These are phyloP conservation scores for Penicillium turbatum DNA, from an alignment of 495 filamentous ascomycete genomes.

Conservation along the genomic window DNA sequence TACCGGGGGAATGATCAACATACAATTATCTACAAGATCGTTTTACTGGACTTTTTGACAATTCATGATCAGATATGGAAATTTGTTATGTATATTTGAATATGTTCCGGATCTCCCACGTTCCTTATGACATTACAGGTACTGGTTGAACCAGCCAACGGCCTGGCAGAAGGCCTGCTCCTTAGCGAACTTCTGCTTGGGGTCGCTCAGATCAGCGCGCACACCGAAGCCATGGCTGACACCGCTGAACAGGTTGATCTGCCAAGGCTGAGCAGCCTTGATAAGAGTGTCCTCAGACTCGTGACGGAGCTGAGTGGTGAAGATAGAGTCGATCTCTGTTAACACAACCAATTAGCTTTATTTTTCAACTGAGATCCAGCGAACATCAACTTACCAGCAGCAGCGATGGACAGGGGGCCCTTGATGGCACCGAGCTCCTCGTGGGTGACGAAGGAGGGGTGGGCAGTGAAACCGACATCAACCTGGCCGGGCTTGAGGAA, in stretches of 20 bases:
- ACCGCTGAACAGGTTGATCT: constrained; percentile 75
- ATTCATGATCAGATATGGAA: background rate
- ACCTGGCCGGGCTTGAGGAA: constrained; percentile 45
- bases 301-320: constrained; percentile 68
- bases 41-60: background rate
- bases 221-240: constrained; percentile 81
- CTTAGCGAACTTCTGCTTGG: constrained; percentile 67
- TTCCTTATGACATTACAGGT: constrained; percentile 36
- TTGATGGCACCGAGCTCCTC: constrained; percentile 69
- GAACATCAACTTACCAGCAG: constrained; percentile 52
- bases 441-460: constrained; percentile 72
- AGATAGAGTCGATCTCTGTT: constrained; percentile 71
- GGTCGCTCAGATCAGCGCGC: constrained; percentile 57
- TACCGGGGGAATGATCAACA: too few relatives aligned
- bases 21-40: background rate
- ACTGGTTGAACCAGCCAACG: constrained; percentile 69
- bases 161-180: constrained; percentile 83
- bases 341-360: background rate
- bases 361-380: background rate
- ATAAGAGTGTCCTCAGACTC: constrained; percentile 57
- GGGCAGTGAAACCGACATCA: constrained; percentile 68
- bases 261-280: constrained; percentile 63
- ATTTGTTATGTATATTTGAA: background rate
- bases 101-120: background rate
- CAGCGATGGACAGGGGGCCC: constrained; percentile 70